Evolutionary conservation across 352 stramenopile species (phyloP), one percentile per base, ranked within the genome.

Genomic region (Globisporangium solare): DNA sequence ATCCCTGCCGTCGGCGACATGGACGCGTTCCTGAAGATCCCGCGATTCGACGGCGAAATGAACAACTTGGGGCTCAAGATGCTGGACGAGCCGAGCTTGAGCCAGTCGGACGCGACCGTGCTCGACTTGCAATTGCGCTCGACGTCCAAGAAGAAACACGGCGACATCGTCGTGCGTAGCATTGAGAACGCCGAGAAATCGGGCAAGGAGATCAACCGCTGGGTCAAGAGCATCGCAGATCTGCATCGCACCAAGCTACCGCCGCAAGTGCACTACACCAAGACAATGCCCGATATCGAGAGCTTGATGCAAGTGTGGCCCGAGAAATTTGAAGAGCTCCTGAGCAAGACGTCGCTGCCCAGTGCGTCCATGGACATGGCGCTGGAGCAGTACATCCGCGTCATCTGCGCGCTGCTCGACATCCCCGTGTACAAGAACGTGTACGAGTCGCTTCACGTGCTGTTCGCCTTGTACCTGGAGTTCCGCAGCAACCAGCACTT

Each of bases 1-100:
- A 98, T 98, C 45, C 96, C 96, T 8, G 90, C 96, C 0, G 84
- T 99, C 7, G 96, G 96, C 4, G 92, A 99, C 41, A 98, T 98
- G 76, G 96, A 99, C 64, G 78, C 94, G 10, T 98, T 98, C 68
- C 68, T 98, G 45, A 99, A 98, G 68, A 89, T 98, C 40, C 92
- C 93, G 22, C 87, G 93, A n/a, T 92, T 94, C 6, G 92, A 98
- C 66, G 79, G 76, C 13, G 79, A 97, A 47, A 40, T 68, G 0
- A 94, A 98, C 67, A 71, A 94, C 53, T 63, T 98, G 5, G 95
- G 94, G 0, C 79, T 98, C 46, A 97, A 94, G 63, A 88, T 97
- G 60, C 74, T 98, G 14, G 93, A 98, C 64, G 95, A 99, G 60
- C 94, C 95, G 12, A 83, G 79, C 21, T 67, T 97, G 7, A 81